A percentile compares a stretch with the other conserved stretches of the same genome.
These are phyloP conservation scores for Coemansia sp. DNA, from an alignment of 192 early-diverging fungal species.

Conservation along the genomic window DNA sequence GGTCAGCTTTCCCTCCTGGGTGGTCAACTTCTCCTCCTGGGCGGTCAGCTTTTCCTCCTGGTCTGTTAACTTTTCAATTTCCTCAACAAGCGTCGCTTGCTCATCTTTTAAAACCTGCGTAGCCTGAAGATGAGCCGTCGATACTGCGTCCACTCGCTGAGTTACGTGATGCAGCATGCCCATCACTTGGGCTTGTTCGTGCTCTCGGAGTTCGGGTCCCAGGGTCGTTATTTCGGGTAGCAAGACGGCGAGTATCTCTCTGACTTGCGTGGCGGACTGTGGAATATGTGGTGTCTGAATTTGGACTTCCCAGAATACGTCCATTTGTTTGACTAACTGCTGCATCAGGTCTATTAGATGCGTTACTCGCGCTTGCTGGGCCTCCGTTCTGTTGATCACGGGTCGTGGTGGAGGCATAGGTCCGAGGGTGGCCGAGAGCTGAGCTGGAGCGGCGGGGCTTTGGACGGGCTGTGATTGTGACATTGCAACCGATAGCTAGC, in stretches of 20 bases:
- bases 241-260: not conserved
- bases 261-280: conserved; percentile 2
- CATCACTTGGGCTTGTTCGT: conserved; percentile 4
- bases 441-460: not conserved
- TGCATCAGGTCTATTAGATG: not conserved
- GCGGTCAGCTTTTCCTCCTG: not conserved
- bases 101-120: not conserved
- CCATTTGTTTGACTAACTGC: conserved; percentile 1
- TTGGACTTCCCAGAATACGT: not conserved
- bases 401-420: conserved; percentile 7
- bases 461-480: not conserved
- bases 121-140: not conserved
- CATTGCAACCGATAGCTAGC: not conserved
- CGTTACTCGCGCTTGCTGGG: conserved; percentile 6
- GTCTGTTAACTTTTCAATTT: not conserved
- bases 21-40: not conserved
- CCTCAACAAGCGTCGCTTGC: not conserved
- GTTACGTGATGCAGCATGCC: conserved; percentile 6
- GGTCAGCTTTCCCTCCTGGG: too few relatives aligned
- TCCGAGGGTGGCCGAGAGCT: not conserved
- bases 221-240: not conserved
- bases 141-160: conserved; percentile 1
- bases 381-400: not conserved
- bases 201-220: not conserved
- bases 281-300: not conserved